Base-by-base conservation (phyloP, 2,329 filamentous ascomycete genomes). In the Clarireedia monteithiana region DNA sequence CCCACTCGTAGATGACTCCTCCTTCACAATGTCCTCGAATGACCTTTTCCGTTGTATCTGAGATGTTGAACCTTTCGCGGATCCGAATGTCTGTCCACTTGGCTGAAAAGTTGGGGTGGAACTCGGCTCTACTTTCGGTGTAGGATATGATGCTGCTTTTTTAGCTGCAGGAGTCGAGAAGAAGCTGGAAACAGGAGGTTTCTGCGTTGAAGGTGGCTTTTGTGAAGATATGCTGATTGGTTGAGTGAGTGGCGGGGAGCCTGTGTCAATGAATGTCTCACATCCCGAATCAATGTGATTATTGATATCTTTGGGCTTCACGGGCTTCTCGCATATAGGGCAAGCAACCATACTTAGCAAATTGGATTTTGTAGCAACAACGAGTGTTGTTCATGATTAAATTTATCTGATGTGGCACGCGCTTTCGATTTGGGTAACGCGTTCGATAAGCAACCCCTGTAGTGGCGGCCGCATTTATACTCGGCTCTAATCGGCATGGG, bases 271-370 rank as follows among this genome's bases (percentile, higher is more conserved):
- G 68, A 85, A 85, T 38, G 75, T 77, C 58, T 80, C 72, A 74
- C 92, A 97, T 61, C 81, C 81, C 30, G 89, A 92, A 73, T 97
- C 94, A 68, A 97, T 83, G 71, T 97, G 92, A 63, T 79, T 79
- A 73, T 97, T 97, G 76, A 97, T 97, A 63, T 86, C 81, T 67
- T 75, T 74, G 62, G 85, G 74, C 62, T 82, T 85, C 65, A 94
- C 89, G 55, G 78, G 75, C 65, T 87, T 86, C 67, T 81, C 78
- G 75, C 91, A 96, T 62, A 91, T 88, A 15, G 91, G 91, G 69
- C 91, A 96, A 65, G 83, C 80, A 63, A 95, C 88, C 68, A 70
- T 70, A 40, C 48, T 59, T 42, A 48, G 46, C 26, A 50, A 50
- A 24, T 55, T n/a, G 30, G 34, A 12, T 24, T 34, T 27, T 27